A percentile compares a stretch with the other conserved stretches of the same genome.
These are phyloP conservation scores for Phytophthora quininea DNA, from an alignment of 352 stramenopile species.

Conservation along the genomic window DNA sequence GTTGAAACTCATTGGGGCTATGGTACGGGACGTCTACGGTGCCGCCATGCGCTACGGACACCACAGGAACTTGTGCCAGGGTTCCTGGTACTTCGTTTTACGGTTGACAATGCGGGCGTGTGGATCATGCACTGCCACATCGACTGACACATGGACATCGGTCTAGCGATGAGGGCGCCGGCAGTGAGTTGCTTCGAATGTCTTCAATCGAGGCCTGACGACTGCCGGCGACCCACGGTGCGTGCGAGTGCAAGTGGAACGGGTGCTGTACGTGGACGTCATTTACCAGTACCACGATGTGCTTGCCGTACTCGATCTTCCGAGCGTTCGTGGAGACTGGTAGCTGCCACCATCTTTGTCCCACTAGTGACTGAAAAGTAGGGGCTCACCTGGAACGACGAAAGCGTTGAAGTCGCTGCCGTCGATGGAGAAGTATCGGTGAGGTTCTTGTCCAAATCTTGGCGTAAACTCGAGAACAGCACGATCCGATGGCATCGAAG, in stretches of 20 bases:
- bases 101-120: too few species aligned
- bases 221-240: slow-evolving; percentile 17
- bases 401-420: slow-evolving; percentile 5
- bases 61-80: too few species aligned
- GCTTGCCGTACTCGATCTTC: slow-evolving; percentile 31
- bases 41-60: too few species aligned
- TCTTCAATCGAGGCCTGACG: neutral
- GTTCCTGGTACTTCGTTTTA: neutral
- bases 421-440: slow-evolving; percentile 12
- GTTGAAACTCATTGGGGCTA: too few species aligned
- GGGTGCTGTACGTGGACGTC: slow-evolving; percentile 19
- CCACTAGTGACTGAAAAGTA: slow-evolving; percentile 23
- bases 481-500: neutral
- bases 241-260: slow-evolving; percentile 32
- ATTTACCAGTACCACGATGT: slow-evolving; percentile 45
- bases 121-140: too few species aligned
- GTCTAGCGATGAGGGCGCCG: neutral
- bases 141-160: too few species aligned
- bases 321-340: slow-evolving; percentile 14
- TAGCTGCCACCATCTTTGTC: slow-evolving; percentile 13
- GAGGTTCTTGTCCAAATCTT: neutral
- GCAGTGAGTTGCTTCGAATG: slow-evolving; percentile 4
- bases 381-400: neutral
- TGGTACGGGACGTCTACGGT: too few species aligned
- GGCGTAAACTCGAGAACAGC: slow-evolving; percentile 1